These are phyloP conservation scores for Podaxis sp. DNA, from an alignment of 768 basidiomycete species.

Conservation along the genomic window DNA sequence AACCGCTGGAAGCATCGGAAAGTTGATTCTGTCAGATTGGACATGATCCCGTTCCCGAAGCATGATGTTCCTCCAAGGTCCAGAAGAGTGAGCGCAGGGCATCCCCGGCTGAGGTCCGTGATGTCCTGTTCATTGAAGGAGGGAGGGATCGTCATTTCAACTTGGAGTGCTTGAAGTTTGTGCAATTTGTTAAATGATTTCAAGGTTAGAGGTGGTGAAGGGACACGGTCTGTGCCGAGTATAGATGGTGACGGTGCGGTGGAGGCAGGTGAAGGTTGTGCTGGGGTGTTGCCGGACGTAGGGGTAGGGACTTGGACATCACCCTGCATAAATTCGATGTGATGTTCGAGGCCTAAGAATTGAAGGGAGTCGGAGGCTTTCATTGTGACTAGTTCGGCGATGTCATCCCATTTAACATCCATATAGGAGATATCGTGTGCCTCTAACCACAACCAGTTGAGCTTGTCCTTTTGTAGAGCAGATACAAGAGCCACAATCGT, in stretches of 20 bases:
- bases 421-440: slow-evolving; percentile 26
- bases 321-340: slow-evolving; percentile 35
- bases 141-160: slow-evolving; percentile 1
- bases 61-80: background rate
- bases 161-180: background rate
- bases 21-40: slow-evolving; percentile 28
- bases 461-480: slow-evolving; percentile 29
- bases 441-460: slow-evolving; percentile 40
- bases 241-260: background rate
- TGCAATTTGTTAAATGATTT: slow-evolving; percentile 4
- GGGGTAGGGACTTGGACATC: slow-evolving; percentile 24
- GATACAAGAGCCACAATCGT: slow-evolving; percentile 35
- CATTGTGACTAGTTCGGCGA: slow-evolving; percentile 31
- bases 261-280: background rate
- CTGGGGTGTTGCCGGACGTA: slow-evolving; percentile 6
- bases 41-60: background rate
- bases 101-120: background rate
- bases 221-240: background rate
- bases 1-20: background rate
- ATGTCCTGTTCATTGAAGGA: background rate
- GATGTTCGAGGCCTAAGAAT: slow-evolving; percentile 43
- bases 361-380: slow-evolving; percentile 31
- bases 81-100: background rate
- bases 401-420: slow-evolving; percentile 31
- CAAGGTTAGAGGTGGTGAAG: background rate